Evolutionary conservation across 257 asterid genomes (phyloP).

Genomic region (Sherardia arvensis): DNA sequence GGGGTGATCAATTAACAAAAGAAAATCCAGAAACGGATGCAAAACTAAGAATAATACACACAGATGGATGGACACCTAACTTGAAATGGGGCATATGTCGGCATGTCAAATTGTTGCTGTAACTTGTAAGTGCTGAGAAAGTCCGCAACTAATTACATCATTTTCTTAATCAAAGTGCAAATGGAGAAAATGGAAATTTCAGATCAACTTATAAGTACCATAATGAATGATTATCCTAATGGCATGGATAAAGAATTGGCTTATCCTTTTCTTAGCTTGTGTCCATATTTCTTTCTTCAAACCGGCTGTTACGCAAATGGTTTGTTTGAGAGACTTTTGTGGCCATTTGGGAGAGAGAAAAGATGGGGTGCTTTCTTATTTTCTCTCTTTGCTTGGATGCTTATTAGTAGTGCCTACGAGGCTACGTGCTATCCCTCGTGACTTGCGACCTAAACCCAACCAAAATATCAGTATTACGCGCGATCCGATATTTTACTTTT

Average conservation of each 20-base stretch:
- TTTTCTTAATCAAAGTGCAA: too few relatives aligned
- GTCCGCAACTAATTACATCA: neutral
- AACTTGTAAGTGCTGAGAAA: neutral
- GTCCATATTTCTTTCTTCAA: neutral
- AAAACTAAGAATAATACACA: neutral
- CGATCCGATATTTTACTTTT: too few relatives aligned
- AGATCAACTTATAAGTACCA: too few relatives aligned
- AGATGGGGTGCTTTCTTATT: slow-evolving; percentile 11
- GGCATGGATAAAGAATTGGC: neutral
- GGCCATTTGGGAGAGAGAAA: slow-evolving; percentile 13
- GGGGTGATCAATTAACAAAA: too few relatives aligned
- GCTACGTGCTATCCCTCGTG: neutral
- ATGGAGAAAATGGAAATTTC: too few relatives aligned
- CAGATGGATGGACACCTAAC: neutral
- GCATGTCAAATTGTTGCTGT: neutral
- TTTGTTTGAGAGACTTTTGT: slow-evolving; percentile 1
- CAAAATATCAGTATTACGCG: too few relatives aligned
- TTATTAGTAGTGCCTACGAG: neutral
- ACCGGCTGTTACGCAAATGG: slow-evolving; percentile 16
- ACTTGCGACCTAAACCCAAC: slow-evolving; percentile 21
- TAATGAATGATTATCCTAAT: neutral
- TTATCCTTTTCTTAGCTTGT: neutral
- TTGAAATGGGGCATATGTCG: neutral
- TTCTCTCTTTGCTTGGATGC: neutral
- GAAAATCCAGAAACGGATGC: neutral